Conservation (phyloP, 176 grass and related monocot genomes). For the Otatea glauca region DNA sequence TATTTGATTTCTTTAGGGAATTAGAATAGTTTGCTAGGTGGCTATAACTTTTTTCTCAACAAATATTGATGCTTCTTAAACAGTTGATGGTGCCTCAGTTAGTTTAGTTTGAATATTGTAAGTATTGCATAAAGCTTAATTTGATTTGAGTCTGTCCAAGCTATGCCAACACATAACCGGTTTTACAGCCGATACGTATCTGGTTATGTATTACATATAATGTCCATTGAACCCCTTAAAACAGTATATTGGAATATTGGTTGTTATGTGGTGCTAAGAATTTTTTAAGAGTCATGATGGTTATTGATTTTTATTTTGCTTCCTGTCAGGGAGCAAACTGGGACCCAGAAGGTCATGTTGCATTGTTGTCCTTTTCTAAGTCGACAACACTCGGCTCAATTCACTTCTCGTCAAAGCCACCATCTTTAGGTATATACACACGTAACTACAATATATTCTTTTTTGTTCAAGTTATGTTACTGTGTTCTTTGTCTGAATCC, state of each 20-base stretch:
- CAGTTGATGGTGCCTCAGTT: background rate
- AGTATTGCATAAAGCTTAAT: conserved; percentile 10
- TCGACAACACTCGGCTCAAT: conserved; percentile 84
- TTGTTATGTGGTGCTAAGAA: background rate
- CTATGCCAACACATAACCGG: background rate
- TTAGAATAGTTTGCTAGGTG: background rate
- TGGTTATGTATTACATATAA: conserved; percentile 5
- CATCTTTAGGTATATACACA: conserved; percentile 71
- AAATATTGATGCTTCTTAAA: background rate
- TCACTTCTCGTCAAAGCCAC: conserved; percentile 89
- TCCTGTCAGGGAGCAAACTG: conserved; percentile 76
- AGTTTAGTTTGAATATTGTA: background rate
- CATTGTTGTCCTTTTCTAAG: conserved; percentile 82
- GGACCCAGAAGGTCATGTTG: conserved; percentile 84
- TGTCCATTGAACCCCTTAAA: background rate
- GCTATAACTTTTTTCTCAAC: background rate
- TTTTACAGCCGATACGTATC: background rate
- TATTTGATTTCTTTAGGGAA: background rate
- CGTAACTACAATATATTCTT: conserved; percentile 7
- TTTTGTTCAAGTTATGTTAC: conserved; percentile 25
- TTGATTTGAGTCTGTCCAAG: background rate
- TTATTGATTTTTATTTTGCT: conserved; percentile 42
- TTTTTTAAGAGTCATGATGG: conserved; percentile 16
- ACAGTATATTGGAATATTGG: conserved; percentile 1
- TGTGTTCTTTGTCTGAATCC: conserved; percentile 16